These are phyloP conservation scores for Eragrostis nindensis DNA, from an alignment of 176 grass and related monocot species.

Conservation along the genomic window DNA sequence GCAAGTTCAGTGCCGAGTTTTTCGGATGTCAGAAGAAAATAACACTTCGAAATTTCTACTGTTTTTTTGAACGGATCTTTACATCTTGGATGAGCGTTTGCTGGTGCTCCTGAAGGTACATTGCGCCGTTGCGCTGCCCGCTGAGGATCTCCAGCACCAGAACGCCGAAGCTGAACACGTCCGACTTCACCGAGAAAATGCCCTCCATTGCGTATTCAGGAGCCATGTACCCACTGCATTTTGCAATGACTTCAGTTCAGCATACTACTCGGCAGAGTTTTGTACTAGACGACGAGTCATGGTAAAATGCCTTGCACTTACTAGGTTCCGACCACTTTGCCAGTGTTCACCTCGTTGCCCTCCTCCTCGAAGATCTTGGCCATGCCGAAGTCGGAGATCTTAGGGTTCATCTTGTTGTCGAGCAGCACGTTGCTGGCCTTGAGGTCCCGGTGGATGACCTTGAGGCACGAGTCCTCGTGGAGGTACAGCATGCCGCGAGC, in stretches of 20 bases:
- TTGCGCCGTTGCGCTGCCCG: slow-evolving; percentile 69
- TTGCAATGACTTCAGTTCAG: neutral
- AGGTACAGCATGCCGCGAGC: slow-evolving; percentile 87
- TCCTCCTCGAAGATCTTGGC: slow-evolving; percentile 82
- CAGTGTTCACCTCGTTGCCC: slow-evolving; percentile 63
- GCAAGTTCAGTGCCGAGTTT: neutral
- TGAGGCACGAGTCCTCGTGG: slow-evolving; percentile 83
- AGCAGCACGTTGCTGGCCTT: slow-evolving; percentile 94
- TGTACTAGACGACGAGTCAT: neutral
- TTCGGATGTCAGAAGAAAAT: neutral
- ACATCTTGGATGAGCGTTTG: slow-evolving; percentile 71
- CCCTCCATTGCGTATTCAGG: slow-evolving; percentile 83
- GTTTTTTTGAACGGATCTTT: neutral
- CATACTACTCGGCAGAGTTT: neutral
- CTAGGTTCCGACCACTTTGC: slow-evolving; percentile 79
- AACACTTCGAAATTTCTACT: neutral
- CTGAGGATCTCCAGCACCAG: slow-evolving; percentile 89
- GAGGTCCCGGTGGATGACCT: slow-evolving; percentile 84
- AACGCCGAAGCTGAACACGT: slow-evolving; percentile 91
- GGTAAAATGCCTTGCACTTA: slow-evolving; percentile 40
- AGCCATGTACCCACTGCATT: slow-evolving; percentile 86
- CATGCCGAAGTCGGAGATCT: slow-evolving; percentile 99
- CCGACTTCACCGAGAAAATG: slow-evolving; percentile 87
- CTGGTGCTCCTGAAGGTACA: slow-evolving; percentile 64
- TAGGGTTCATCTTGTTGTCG: slow-evolving; percentile 93